phyloP scores from a whole-genome alignment of 163 green algal species.

The Scenedesmus sp. region DNA sequence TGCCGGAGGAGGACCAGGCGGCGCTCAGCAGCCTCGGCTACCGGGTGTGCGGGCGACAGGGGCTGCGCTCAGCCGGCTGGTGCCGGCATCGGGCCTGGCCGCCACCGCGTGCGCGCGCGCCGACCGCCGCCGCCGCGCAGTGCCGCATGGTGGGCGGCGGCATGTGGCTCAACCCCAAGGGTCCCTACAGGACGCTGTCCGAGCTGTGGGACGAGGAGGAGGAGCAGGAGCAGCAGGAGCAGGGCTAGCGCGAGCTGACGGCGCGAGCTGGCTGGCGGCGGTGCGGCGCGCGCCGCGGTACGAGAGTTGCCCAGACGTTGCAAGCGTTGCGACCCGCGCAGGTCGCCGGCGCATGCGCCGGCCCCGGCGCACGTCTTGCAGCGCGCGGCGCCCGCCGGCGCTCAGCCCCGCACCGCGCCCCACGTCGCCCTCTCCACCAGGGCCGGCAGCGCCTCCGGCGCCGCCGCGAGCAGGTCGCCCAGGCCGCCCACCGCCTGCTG shows the following conservation, averaged over 20 bases:
- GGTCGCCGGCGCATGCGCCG: too few species aligned
- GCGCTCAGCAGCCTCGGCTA: conserved; percentile 51
- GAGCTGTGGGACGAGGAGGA: conserved; percentile 72
- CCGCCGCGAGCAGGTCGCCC: not conserved
- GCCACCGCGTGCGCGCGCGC: not conserved
- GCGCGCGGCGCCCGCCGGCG: too few species aligned
- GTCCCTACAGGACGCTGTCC: conserved; percentile 65
- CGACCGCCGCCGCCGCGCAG: conserved; percentile 23
- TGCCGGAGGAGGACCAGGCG: conserved; percentile 57
- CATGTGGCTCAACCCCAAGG: conserved; percentile 60
- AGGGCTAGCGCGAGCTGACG: too few species aligned
- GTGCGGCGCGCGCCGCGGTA: too few species aligned
- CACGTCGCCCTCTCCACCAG: conserved; percentile 3
- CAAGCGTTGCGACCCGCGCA: too few species aligned
- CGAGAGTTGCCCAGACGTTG: too few species aligned
- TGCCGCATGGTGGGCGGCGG: conserved; percentile 64
- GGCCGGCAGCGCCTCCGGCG: not conserved
- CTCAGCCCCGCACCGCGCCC: too few species aligned
- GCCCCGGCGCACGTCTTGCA: too few species aligned
- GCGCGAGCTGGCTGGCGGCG: too few species aligned
- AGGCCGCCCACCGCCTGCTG: not conserved
- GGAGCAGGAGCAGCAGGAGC: too few species aligned
- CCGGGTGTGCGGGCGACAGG: conserved; percentile 35
- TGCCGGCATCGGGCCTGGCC: not conserved
- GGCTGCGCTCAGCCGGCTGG: too few species aligned